Evolutionary conservation across 2,329 filamentous ascomycete genomes (phyloP), one percentile per base, ranked within the genome.

Genomic region (Graphilbum sp.): DNA sequence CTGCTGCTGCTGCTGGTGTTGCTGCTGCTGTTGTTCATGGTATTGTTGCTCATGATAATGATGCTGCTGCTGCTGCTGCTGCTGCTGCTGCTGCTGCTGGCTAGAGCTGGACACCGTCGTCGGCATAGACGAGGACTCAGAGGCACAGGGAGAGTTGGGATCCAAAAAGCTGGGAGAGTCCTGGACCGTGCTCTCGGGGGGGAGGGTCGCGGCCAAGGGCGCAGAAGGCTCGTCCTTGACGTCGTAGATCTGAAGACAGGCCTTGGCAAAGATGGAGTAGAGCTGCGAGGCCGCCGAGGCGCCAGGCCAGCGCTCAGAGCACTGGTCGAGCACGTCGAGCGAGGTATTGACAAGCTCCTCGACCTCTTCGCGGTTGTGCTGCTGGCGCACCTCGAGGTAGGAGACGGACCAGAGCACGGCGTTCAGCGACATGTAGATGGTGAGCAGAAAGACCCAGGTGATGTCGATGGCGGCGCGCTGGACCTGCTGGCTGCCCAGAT

Each of bases 361-460:
- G 0, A 93, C 79, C 45, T 90, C 79, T 33, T 85, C 75, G 17
- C 77, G 73, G 4, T 69, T 55, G 52, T 94, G 79, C 16, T 72
- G 64, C 38, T 72, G 69, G 34, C 90, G 78, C 19, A 96, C 77
- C 46, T 88, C 80, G 4, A 79, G 69, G 51, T 93, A 95, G 1
- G 87, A 93, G 8, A 93, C 69, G 2, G 82, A 75, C 90, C 90
- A 98, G 1, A 98, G 68, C 36, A 95, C 71, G 5, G 84, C 87
- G 52, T 94, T 95, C 41, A 96, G 69, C 5, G 83, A 77, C 75
- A 92, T 90, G 60, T 92, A 95, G 31, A 96, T 69, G 17, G 80
- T 77, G 41, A 94, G 70, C 1, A 93, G 74, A 51, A 94, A 94
- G 32, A 94, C 79, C 88, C 88, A 96, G 1, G 87, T 95, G 43